A percentile compares a stretch with the other conserved stretches of the same genome.
Conservation (phyloP, 2,329 filamentous ascomycete species). For the Aspergillus sp. region DNA sequence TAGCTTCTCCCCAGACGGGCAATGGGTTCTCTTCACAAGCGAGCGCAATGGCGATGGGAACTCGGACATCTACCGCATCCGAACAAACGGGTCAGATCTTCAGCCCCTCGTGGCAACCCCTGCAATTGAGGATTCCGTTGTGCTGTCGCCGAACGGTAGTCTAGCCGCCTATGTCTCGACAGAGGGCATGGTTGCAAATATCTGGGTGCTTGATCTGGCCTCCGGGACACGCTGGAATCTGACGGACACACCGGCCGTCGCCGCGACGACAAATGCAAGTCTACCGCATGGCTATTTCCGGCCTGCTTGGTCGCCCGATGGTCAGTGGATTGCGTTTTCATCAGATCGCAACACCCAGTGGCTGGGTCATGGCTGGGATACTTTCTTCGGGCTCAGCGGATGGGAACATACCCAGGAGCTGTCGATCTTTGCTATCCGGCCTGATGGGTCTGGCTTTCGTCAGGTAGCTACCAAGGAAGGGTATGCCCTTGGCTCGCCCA, state of each 20-base stretch:
- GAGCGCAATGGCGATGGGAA: constrained; percentile 44
- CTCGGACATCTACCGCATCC: constrained; percentile 42
- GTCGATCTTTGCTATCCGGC: background rate
- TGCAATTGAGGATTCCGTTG: constrained; percentile 39
- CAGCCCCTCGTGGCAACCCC: constrained; percentile 34
- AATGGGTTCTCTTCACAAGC: constrained; percentile 43
- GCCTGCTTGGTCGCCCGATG: constrained; percentile 44
- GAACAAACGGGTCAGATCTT: constrained; percentile 36
- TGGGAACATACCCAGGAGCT: constrained; percentile 35
- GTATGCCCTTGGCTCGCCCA: constrained; percentile 41
- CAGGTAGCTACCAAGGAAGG: constrained; percentile 20
- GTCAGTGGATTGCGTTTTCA: constrained; percentile 43
- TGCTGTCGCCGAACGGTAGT: constrained; percentile 41
- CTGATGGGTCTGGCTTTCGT: constrained; percentile 39
- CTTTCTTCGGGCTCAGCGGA: constrained; percentile 30
- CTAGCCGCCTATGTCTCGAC: constrained; percentile 45
- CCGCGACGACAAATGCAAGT: constrained; percentile 13
- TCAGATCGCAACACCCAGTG: constrained; percentile 46
- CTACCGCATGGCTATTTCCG: constrained; percentile 39
- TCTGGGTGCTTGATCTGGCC: constrained; percentile 41
- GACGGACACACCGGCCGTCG: constrained; percentile 32
- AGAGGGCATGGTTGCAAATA: constrained; percentile 36
- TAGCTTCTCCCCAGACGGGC: constrained; percentile 38
- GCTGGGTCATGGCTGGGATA: constrained; percentile 40
- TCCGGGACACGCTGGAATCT: constrained; percentile 36